These are phyloP conservation scores for Melocanna baccifera DNA, from an alignment of 176 grass and related monocot species.

Conservation along the genomic window DNA sequence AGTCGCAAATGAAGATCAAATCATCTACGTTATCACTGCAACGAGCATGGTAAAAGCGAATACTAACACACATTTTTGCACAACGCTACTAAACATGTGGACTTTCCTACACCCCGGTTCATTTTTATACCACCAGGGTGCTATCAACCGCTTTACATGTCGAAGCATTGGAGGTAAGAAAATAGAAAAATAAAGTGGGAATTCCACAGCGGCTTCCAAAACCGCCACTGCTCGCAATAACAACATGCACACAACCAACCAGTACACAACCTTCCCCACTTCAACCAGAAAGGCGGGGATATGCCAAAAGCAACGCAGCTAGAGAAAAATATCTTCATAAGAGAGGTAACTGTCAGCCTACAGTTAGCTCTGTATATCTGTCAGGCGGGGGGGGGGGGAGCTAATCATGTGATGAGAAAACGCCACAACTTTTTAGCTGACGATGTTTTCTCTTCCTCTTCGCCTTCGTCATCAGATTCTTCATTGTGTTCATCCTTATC, in stretches of 20 bases:
- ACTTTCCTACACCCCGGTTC: background rate
- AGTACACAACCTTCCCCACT: background rate
- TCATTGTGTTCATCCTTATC: constrained; percentile 30
- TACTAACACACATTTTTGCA: background rate
- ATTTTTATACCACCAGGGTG: constrained; percentile 29
- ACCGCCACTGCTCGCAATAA: constrained; percentile 28
- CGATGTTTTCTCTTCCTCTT: constrained; percentile 43
- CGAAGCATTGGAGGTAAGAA: background rate
- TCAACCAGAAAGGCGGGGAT: background rate
- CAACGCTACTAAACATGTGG: background rate
- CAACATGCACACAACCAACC: constrained; percentile 29
- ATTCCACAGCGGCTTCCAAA: constrained; percentile 39
- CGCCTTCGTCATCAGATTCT: constrained; percentile 46
- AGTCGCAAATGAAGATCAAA: background rate
- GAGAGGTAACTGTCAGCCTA: constrained; percentile 44
- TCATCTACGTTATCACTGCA: background rate
- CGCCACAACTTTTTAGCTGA: constrained; percentile 89
- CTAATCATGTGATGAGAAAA: constrained; percentile 72
- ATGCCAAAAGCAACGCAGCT: constrained; percentile 1
- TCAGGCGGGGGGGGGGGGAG: background rate
- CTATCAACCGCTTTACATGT: constrained; percentile 36
- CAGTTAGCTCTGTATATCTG: constrained; percentile 40
- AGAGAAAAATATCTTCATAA: constrained; percentile 15
- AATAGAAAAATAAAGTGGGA: background rate
- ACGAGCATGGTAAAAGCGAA: background rate